Evolutionary conservation across 306 rosid species (phyloP).

Genomic region (Trichosanthes truncata): DNA sequence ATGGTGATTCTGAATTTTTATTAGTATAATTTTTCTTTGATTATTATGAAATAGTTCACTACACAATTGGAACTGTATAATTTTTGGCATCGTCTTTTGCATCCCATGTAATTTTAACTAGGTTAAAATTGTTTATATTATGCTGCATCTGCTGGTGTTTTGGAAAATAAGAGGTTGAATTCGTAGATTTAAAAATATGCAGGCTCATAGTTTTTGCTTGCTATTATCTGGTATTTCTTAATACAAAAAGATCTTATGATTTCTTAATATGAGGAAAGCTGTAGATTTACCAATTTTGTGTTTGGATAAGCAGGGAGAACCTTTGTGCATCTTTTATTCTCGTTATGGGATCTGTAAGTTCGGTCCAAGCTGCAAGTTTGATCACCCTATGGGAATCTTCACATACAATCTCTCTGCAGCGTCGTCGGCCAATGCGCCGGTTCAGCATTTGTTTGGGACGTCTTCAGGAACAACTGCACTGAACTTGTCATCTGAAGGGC

Average conservation of each 20-base stretch:
- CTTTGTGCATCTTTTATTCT: slow-evolving; percentile 85
- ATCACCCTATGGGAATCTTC: slow-evolving; percentile 91
- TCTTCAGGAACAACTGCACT: slow-evolving; percentile 65
- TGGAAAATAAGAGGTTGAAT: not conserved
- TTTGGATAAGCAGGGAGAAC: slow-evolving; percentile 65
- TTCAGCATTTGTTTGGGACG: slow-evolving; percentile 61
- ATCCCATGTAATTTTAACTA: no score
- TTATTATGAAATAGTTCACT: not conserved
- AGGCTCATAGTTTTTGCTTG: not conserved
- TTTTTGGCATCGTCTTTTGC: no score
- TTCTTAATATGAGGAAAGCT: not conserved
- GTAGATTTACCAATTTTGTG: slow-evolving; percentile 4
- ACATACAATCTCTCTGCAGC: slow-evolving; percentile 57
- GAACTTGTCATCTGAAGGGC: slow-evolving; percentile 74
- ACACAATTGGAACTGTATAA: not conserved
- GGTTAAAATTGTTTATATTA: not conserved
- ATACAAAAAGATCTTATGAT: not conserved
- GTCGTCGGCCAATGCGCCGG: slow-evolving; percentile 51
- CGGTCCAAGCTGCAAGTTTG: slow-evolving; percentile 98
- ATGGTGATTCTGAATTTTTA: not conserved
- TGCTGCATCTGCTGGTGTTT: not conserved
- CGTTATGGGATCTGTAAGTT: slow-evolving; percentile 98
- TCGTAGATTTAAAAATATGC: not conserved
- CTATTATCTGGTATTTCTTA: not conserved
- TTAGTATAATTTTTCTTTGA: not conserved